These are phyloP conservation scores for Aureobasidium sp. DNA, from an alignment of 2,329 filamentous ascomycete species.

Conservation along the genomic window DNA sequence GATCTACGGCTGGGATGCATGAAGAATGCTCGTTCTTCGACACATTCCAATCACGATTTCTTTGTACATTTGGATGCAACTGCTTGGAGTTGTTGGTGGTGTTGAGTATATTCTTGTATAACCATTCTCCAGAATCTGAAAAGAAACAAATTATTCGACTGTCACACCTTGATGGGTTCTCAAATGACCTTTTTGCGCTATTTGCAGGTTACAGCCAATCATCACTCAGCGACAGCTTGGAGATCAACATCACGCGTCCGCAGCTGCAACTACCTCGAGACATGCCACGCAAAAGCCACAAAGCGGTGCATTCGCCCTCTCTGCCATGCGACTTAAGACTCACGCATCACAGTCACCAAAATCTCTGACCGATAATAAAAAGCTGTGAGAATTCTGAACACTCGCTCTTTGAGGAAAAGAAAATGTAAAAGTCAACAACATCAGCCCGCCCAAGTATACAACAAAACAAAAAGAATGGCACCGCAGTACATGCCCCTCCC, in stretches of 20 bases:
- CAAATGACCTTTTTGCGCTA: neutral
- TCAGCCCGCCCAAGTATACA: no score
- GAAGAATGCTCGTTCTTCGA: neutral
- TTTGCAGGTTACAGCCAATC: neutral
- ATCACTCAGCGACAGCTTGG: neutral
- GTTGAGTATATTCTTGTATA: neutral
- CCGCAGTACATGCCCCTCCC: neutral
- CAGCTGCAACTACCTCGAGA: neutral
- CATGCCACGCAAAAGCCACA: neutral
- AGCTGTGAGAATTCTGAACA: no score
- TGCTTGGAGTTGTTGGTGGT: neutral
- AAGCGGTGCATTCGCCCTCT: neutral
- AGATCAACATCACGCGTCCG: neutral
- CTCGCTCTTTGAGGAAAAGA: no score
- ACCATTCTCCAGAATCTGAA: no score
- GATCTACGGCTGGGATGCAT: neutral
- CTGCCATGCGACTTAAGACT: neutral
- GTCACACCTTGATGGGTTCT: neutral
- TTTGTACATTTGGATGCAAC: neutral
- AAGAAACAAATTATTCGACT: neutral
- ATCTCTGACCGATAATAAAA: neutral
- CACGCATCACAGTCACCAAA: neutral
- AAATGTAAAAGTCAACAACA: neutral
- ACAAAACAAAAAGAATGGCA: neutral
- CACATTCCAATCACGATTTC: neutral